A percentile compares a stretch with the other conserved stretches of the same genome.
These are phyloP conservation scores for Meripilus lineatus DNA, from an alignment of 1,284 basidiomycete species.

Conservation along the genomic window DNA sequence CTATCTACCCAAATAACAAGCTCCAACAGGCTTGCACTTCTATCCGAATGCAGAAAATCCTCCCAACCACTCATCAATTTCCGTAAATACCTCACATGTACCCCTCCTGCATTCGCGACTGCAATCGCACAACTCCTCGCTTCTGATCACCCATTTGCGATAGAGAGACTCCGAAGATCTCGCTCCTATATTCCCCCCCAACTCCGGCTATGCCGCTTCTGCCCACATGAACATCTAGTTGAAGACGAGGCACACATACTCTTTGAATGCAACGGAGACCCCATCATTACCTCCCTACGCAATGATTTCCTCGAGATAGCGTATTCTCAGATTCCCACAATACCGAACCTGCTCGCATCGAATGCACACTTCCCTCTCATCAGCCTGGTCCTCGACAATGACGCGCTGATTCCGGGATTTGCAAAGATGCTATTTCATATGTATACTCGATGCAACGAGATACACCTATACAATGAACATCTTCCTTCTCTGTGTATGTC, in stretches of 20 bases:
- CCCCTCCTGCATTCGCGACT: not conserved
- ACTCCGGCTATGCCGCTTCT: not conserved
- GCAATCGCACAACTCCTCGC: not conserved
- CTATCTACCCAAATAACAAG: not conserved
- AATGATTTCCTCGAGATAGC: constrained; percentile 1
- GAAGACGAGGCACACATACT: not conserved
- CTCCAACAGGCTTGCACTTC: not conserved
- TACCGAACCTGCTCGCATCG: too few relatives aligned
- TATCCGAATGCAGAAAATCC: not conserved
- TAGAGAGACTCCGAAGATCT: not conserved
- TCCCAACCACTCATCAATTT: not conserved
- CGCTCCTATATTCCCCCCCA: not conserved
- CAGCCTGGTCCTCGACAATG: too few relatives aligned
- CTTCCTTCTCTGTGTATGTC: too few relatives aligned
- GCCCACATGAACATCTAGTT: not conserved
- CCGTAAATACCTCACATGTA: not conserved
- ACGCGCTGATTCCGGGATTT: too few relatives aligned
- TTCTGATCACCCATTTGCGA: not conserved
- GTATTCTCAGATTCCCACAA: constrained; percentile 1
- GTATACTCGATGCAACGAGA: too few relatives aligned
- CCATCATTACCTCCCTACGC: not conserved
- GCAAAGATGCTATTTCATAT: too few relatives aligned
- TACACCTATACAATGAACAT: too few relatives aligned
- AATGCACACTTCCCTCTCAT: too few relatives aligned
- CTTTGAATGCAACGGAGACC: not conserved